These are phyloP conservation scores for Alternaria incomplexa DNA, from an alignment of 2,329 filamentous ascomycete genomes.

Conservation along the genomic window DNA sequence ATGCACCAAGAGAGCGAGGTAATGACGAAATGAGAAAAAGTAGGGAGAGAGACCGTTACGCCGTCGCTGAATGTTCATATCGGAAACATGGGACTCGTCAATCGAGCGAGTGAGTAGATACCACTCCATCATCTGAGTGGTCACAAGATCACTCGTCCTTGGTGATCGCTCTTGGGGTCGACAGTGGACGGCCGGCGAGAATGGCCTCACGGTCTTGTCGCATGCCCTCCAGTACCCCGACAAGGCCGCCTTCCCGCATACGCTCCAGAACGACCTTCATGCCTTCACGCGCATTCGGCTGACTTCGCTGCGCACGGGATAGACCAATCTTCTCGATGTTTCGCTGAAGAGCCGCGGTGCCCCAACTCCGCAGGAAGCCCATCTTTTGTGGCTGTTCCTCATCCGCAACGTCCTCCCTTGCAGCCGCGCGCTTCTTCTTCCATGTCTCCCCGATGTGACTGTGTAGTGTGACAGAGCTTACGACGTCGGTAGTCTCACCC, in stretches of 20 bases:
- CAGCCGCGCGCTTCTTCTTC: slow-evolving; percentile 54
- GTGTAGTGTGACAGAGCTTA: slow-evolving; percentile 75
- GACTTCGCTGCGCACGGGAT: slow-evolving; percentile 76
- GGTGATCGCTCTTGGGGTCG: slow-evolving; percentile 15
- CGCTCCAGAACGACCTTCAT: slow-evolving; percentile 83
- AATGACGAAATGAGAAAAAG: neutral
- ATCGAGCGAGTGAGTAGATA: neutral
- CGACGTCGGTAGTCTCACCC: slow-evolving; percentile 66
- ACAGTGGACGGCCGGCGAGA: slow-evolving; percentile 30
- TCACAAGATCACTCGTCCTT: slow-evolving; percentile 27
- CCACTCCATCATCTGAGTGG: neutral
- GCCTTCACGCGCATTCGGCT: slow-evolving; percentile 80
- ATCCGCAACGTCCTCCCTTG: slow-evolving; percentile 47
- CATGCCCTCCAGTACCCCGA: slow-evolving; percentile 75
- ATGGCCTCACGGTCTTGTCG: slow-evolving; percentile 62
- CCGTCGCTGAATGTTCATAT: slow-evolving; percentile 39
- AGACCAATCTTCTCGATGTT: slow-evolving; percentile 81
- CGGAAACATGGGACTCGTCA: slow-evolving; percentile 13
- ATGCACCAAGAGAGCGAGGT: slow-evolving; percentile 10
- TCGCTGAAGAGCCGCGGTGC: slow-evolving; percentile 73
- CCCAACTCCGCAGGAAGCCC: slow-evolving; percentile 68
- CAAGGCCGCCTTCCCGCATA: slow-evolving; percentile 68
- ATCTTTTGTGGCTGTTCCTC: slow-evolving; percentile 58
- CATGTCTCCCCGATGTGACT: slow-evolving; percentile 74
- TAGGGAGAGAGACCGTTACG: slow-evolving; percentile 32